Conservation (phyloP, 2,329 filamentous ascomycete species). For the Talaromyces atroroseus region DNA sequence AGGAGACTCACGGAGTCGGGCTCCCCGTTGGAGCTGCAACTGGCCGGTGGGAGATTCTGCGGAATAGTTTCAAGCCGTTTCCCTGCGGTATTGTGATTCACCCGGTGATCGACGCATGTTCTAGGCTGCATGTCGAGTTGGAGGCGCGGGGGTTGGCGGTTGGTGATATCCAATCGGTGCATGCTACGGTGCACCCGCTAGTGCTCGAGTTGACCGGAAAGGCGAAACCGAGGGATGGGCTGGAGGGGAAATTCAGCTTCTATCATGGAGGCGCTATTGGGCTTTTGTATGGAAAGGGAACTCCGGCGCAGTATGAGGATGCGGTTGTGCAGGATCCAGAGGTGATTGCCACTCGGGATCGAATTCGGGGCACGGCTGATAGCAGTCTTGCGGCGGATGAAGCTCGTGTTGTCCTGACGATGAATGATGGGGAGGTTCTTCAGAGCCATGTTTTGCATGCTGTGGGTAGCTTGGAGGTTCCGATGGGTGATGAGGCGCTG, state of each 20-base stretch:
- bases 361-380: constrained; percentile 42
- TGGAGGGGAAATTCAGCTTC: constrained; percentile 53
- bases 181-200: constrained; percentile 46
- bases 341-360: constrained; percentile 42
- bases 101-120: constrained; percentile 50
- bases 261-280: constrained; percentile 51
- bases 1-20: background rate
- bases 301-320: constrained; percentile 49
- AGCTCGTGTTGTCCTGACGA: constrained; percentile 25
- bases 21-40: constrained; percentile 10
- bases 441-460: constrained; percentile 47
- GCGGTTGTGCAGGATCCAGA: constrained; percentile 38
- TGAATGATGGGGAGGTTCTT: constrained; percentile 19
- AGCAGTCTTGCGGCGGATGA: constrained; percentile 39
- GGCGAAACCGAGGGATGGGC: constrained; percentile 43
- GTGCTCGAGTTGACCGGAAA: constrained; percentile 52
- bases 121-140: constrained; percentile 42
- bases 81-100: constrained; percentile 55
- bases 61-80: constrained; percentile 54
- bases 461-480: constrained; percentile 46
- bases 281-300: constrained; percentile 47
- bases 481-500: constrained; percentile 44
- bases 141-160: constrained; percentile 23
- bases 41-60: constrained; percentile 46
- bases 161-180: constrained; percentile 35